These are phyloP conservation scores for Botrytis hyacinthi DNA, from an alignment of 2,329 filamentous ascomycete species.

Conservation along the genomic window DNA sequence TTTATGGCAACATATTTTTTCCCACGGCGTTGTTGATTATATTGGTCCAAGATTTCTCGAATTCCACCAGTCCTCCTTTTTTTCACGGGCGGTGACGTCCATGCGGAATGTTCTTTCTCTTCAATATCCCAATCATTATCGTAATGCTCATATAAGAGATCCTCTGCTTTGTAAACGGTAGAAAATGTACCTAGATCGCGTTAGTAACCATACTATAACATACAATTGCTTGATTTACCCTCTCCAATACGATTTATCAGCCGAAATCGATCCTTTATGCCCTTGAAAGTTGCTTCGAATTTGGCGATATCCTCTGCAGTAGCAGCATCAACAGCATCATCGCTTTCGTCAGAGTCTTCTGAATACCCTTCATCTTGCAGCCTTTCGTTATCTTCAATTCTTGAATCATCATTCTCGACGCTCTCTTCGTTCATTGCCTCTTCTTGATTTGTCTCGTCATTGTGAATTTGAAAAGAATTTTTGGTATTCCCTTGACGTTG, in stretches of 20 bases:
- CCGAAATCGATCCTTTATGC: slow-evolving; percentile 79
- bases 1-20: slow-evolving; percentile 92
- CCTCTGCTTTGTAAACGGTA: slow-evolving; percentile 97
- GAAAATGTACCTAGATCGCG: slow-evolving; percentile 79
- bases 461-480: slow-evolving; percentile 41
- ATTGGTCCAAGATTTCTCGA: slow-evolving; percentile 30
- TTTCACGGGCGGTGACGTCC: slow-evolving; percentile 66
- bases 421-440: slow-evolving; percentile 39
- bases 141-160: slow-evolving; percentile 79
- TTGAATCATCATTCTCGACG: slow-evolving; percentile 37
- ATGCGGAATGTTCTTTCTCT: slow-evolving; percentile 61
- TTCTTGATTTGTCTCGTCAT: slow-evolving; percentile 41
- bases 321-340: slow-evolving; percentile 60
- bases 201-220: slow-evolving; percentile 22
- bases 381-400: slow-evolving; percentile 29
- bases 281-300: slow-evolving; percentile 77
- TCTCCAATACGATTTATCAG: slow-evolving; percentile 97
- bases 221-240: slow-evolving; percentile 52
- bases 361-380: slow-evolving; percentile 45
- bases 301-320: slow-evolving; percentile 85
- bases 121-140: slow-evolving; percentile 84
- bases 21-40: slow-evolving; percentile 45
- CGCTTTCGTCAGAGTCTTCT: slow-evolving; percentile 53
- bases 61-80: slow-evolving; percentile 45
- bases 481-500: slow-evolving; percentile 34